Conservation (phyloP, 176 grass and related monocot genomes). For the Otatea glauca region DNA sequence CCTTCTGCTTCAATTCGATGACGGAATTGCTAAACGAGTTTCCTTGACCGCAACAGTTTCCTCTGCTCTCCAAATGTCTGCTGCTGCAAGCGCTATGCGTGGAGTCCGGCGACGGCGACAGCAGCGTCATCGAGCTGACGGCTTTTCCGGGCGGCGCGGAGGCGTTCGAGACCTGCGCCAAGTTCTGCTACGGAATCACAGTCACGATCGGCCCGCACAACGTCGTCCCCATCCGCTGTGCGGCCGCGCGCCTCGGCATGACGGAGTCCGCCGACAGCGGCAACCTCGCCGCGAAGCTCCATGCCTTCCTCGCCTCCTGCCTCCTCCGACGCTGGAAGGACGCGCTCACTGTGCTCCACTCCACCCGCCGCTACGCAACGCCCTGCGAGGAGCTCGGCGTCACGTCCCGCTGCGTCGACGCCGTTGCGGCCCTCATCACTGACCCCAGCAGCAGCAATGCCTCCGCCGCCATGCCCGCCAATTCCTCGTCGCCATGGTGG, state of each 20-base stretch:
- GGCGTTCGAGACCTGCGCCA: constrained; percentile 79
- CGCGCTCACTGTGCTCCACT: constrained; percentile 59
- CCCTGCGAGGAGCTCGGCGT: constrained; percentile 67
- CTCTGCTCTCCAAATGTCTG: constrained; percentile 75
- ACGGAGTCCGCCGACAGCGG: constrained; percentile 55
- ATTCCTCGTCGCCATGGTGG: constrained; percentile 54
- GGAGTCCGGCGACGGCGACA: neutral
- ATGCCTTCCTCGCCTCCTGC: constrained; percentile 70
- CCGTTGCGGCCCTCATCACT: constrained; percentile 50
- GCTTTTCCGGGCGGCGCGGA: constrained; percentile 67
- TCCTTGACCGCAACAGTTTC: constrained; percentile 58
- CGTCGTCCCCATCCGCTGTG: constrained; percentile 66
- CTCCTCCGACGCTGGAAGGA: constrained; percentile 85
- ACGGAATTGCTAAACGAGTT: neutral
- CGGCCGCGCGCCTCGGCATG: constrained; percentile 74
- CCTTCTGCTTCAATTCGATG: neutral
- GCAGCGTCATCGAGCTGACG: constrained; percentile 34
- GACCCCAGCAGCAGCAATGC: neutral
- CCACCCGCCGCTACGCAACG: constrained; percentile 33
- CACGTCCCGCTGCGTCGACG: constrained; percentile 60
- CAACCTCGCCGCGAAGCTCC: constrained; percentile 76
- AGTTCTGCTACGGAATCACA: constrained; percentile 81
- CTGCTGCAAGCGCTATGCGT: constrained; percentile 59
- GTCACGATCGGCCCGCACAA: constrained; percentile 72
- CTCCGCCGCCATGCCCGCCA: neutral